A percentile compares a stretch with the other conserved stretches of the same genome.
These are phyloP conservation scores for Suillus variegatus DNA, from an alignment of 768 basidiomycete species.

Conservation along the genomic window DNA sequence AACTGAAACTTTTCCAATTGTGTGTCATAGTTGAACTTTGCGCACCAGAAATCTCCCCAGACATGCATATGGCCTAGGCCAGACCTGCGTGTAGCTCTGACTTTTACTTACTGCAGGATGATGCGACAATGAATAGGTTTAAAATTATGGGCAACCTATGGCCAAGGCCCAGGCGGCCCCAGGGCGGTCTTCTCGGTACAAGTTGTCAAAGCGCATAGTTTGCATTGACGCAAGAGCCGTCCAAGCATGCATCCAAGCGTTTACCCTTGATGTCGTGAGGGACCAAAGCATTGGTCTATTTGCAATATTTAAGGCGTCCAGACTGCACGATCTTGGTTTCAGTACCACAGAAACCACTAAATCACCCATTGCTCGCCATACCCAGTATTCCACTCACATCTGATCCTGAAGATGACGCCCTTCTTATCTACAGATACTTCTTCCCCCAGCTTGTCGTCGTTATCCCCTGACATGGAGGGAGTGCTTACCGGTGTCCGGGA, in stretches of 20 bases:
- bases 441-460: background rate
- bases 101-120: background rate
- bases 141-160: background rate
- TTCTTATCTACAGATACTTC: background rate
- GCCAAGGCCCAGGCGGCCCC: background rate
- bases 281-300: background rate
- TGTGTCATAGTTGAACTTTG: too few relatives aligned
- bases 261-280: background rate
- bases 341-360: background rate
- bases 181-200: background rate
- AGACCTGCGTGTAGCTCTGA: background rate
- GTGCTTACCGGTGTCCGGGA: background rate
- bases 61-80: too few relatives aligned
- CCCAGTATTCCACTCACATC: background rate
- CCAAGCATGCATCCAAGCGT: slow-evolving; percentile 1
- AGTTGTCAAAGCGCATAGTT: background rate
- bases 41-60: too few relatives aligned
- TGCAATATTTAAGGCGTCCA: background rate
- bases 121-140: background rate
- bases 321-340: background rate
- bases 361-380: background rate
- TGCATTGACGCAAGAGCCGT: background rate
- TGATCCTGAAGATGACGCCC: background rate
- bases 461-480: too few relatives aligned
- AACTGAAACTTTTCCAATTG: too few relatives aligned